phyloP scores from a whole-genome alignment of 2,329 filamentous ascomycete genomes.

The Penicillium sp. region DNA sequence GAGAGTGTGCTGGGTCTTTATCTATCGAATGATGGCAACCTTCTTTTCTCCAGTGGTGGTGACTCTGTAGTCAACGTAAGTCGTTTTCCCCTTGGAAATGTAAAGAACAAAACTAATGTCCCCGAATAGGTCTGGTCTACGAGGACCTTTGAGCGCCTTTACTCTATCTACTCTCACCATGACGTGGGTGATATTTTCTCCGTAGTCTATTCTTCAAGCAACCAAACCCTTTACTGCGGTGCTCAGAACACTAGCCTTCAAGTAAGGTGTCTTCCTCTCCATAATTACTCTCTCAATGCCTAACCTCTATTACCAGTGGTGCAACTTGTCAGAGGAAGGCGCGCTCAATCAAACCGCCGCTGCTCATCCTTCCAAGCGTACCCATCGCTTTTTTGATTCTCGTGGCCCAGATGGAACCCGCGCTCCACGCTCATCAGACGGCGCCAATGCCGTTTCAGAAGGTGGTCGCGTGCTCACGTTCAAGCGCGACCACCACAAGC shows the following conservation, averaged over 20 bases:
- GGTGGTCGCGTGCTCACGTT: conserved; percentile 77
- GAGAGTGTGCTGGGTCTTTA: conserved; percentile 86
- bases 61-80: conserved; percentile 86
- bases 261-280: conserved; percentile 36
- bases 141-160: conserved; percentile 71
- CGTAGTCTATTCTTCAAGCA: conserved; percentile 79
- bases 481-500: conserved; percentile 74
- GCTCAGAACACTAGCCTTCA: conserved; percentile 94
- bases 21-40: conserved; percentile 71
- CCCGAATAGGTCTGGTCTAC: conserved; percentile 74
- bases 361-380: conserved; percentile 73
- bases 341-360: conserved; percentile 63
- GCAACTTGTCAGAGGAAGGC: conserved; percentile 68
- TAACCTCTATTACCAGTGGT: conserved; percentile 63
- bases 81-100: conserved; percentile 9
- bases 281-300: conserved; percentile 2
- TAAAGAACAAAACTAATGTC: conserved; percentile 16
- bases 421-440: conserved; percentile 68
- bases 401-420: conserved; percentile 78
- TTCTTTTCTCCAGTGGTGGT: conserved; percentile 90
- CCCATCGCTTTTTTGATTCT: conserved; percentile 92
- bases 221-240: conserved; percentile 85
- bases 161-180: conserved; percentile 89
- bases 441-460: conserved; percentile 52
- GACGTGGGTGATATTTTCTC: conserved; percentile 97